Base-by-base conservation (phyloP, 2,329 filamentous ascomycete species). In the Ophiostoma fasciatum region DNA sequence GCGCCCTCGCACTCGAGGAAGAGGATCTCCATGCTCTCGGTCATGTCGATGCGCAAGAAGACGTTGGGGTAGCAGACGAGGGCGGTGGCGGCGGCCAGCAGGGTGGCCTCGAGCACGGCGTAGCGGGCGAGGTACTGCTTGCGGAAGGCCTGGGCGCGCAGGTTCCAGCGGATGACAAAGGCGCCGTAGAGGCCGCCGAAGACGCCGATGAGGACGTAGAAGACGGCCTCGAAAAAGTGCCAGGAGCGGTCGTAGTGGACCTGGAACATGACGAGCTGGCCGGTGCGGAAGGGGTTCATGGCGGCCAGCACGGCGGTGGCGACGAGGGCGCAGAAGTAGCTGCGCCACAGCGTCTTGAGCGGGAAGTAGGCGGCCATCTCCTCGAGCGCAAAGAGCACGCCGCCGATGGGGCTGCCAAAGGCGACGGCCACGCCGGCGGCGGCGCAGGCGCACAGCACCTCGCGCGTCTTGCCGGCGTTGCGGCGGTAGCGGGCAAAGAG, bases 261-360 rank as follows among this genome's bases (percentile, higher is more conserved):
- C 50, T 94, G 87, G 58, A 98, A 98, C 88, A 98, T 96, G 71
- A 98, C 90, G 28, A 98, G 69, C 53, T 98, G 90, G 15, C 90
- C 90, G 0, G 90, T 96, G 35, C 90, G 68, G 59, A 98, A 98
- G 17, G 90, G 90, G 48, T 98, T 98, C 83, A 98, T 93, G 40
- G 82, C 83, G 19, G 90, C 80, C 27, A 98, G 62, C 13, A 94
- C 84, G 33, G 85, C 84, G 1, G 90, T 96, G 5, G 87, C 90
- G 5, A 98, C 88, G 45, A 98, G 61, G 21, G 90, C 90, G 57
- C 90, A 98, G 55, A 98, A 96, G 55, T 96, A 98, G 54, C 85
- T 94, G 48, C 90, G 73, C 90, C 90, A 96, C 59, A 98, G 74
- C 1, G 90, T 98, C 59, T 96, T 96, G 15, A 98, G 70, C 0